Base-by-base conservation (phyloP, 2,329 filamentous ascomycete genomes). In the Colletotrichum abscissum region DNA sequence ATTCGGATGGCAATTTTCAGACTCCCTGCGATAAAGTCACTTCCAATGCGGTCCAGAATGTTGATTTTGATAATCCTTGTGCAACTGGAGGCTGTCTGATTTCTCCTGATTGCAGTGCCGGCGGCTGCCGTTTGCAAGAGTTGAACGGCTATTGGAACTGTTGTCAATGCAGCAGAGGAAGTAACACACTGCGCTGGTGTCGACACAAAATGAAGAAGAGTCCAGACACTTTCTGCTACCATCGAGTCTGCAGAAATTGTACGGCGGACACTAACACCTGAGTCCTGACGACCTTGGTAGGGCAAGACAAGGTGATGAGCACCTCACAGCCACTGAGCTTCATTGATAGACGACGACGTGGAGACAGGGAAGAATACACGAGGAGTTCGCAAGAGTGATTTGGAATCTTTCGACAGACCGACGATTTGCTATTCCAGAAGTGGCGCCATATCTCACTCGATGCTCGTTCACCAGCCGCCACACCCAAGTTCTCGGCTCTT, bases 151-250 rank as follows among this genome's bases (percentile, higher is more conserved):
- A 81, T 8, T 89, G 88, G 88, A 76, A 80, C 16, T 90, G 88
- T 76, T 90, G 88, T 77, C 81, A 79, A 70, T 90, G 88, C 75
- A 77, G 79, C 4, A 81, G 86, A 6, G 85, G 85, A 7, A 84
- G 81, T 5, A 89, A 89, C 72, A 79, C 81, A 5, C 83, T 83
- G 60, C 80, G 81, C 26, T 86, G 81, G 80, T 89, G 88, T 75
- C 79, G 83, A 42, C 85, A 87, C 73, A 83, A 80, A 66, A 84
- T 85, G 82, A 82, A 80, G 66, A 82, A 81, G 14, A 84, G 85
- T 73, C 85, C 86, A 11, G 84, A 89, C 74, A 86, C 85, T 1
- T 85, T 88, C 57, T 90, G 87, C 78, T 88, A 88, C 74, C 88
- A 89, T 72, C 79, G 80, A n/a, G 83, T 88, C 63, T 90, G 88